Base-by-base conservation (phyloP, 495 filamentous ascomycete species). In the Hypoxylon fuscum region DNA sequence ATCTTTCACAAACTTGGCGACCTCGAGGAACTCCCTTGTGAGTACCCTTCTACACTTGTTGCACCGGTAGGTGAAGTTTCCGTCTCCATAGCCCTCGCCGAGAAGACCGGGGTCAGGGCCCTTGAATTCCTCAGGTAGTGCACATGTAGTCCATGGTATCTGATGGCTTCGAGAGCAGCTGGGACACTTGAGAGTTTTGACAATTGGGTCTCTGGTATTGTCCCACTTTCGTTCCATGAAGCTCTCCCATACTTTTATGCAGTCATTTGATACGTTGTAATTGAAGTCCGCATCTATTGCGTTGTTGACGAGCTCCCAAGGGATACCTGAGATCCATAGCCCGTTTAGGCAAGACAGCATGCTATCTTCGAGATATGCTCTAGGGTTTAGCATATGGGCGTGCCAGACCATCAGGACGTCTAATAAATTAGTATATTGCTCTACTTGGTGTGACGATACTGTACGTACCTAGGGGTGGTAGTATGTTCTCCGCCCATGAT, bases 381-480 rank as follows among this genome's bases (percentile, higher is more conserved):
- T 78, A 1, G 92, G 92, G 60, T 94, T 96, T 2, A 96, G 83
- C 86, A 93, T 87, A 63, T 91, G 90, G 1, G 89, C 78, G 73
- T 96, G 92, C 91, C 90, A 95, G 0, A 96, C 90, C 90, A 96
- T 92, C 40, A 96, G 74, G 2, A 96, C 86, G 70, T 96, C 92
- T 87, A 66, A 1, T 21, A 0, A 20, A 20, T 71, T 22, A 72
- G 54, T 31, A 17, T 22, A 27, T 25, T 31, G n/a, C n/a, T n/a
- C n/a, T n/a, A 7, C 37, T n/a, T 8, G 17, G 14, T 15, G 14
- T 42, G n/a, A 10, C 17, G 10, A 21, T 18, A 4, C n/a, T 18
- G 10, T 1, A 53, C 65, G 14, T 68, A 81, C 77, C 77, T 15
- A 80, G 66, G 3, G 79, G 77, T 15, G 72, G 77, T 38, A 81